Percentiles rank a stretch among this genome's conserved stretches.
phyloP scores from a whole-genome alignment of 2,329 filamentous ascomycete species.

The Aschersonia sp. region DNA sequence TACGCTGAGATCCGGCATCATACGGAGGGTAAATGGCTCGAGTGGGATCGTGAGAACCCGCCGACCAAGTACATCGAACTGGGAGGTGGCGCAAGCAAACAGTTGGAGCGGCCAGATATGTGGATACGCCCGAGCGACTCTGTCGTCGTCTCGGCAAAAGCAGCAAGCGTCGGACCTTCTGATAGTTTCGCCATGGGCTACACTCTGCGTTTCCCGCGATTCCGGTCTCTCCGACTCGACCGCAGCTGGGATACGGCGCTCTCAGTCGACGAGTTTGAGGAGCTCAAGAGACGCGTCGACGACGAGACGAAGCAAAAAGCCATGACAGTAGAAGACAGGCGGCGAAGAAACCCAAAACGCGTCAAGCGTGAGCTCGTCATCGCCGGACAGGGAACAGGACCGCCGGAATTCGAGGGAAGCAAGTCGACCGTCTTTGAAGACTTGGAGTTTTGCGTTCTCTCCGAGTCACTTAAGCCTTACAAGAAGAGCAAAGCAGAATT shows the following conservation, averaged over 20 bases:
- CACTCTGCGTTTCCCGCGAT: conserved; percentile 83
- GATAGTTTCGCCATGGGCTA: conserved; percentile 64
- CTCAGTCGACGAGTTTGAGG: conserved; percentile 62
- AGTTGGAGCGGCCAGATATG: conserved; percentile 70
- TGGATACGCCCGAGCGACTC: conserved; percentile 90
- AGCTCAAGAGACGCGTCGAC: conserved; percentile 54
- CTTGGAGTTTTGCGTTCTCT: conserved; percentile 71
- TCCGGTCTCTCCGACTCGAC: conserved; percentile 69
- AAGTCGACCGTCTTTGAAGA: conserved; percentile 57
- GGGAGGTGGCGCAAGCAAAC: conserved; percentile 54
- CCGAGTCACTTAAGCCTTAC: conserved; percentile 52
- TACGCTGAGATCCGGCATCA: conserved; percentile 70
- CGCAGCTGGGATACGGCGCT: conserved; percentile 72
- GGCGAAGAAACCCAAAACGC: conserved; percentile 37
- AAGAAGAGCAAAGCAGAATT: conserved; percentile 69
- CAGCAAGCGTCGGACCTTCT: conserved; percentile 59
- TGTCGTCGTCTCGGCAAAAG: conserved; percentile 78
- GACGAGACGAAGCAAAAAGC: conserved; percentile 58
- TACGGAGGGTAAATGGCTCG: conserved; percentile 83
- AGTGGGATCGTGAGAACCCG: conserved; percentile 67
- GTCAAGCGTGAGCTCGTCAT: conserved; percentile 58
- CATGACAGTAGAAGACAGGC: conserved; percentile 63
- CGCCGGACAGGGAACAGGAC: conserved; percentile 46
- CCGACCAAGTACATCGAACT: conserved; percentile 70
- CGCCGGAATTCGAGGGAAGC: conserved; percentile 35